Evolutionary conservation across 2,329 filamentous ascomycete species (phyloP).

Genomic region (Cryphonectria naterciae): DNA sequence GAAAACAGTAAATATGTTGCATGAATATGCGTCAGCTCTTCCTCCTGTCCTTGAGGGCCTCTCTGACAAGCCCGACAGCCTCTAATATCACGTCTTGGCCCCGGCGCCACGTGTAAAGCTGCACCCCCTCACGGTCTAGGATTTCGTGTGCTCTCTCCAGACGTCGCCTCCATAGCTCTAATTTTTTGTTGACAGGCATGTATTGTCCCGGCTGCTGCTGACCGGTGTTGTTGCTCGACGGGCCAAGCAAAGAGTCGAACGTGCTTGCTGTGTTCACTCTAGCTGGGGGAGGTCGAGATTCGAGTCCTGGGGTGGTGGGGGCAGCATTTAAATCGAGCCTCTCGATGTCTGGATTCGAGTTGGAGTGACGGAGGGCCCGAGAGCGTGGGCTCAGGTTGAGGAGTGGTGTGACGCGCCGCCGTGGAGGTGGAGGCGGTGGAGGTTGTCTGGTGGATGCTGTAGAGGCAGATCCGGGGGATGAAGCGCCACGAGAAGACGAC

Average conservation of each 20-base stretch:
- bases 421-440: slow-evolving; percentile 53
- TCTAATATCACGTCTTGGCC: slow-evolving; percentile 72
- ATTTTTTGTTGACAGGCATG: slow-evolving; percentile 62
- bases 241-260: slow-evolving; percentile 27
- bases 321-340: slow-evolving; percentile 41
- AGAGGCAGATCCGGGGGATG: slow-evolving; percentile 16
- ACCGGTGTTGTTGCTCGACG: slow-evolving; percentile 31
- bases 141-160: slow-evolving; percentile 66
- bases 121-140: slow-evolving; percentile 67
- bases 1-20: not conserved
- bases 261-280: slow-evolving; percentile 25
- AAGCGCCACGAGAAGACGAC: slow-evolving; percentile 16
- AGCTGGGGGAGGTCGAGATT: slow-evolving; percentile 17
- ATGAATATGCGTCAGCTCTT: slow-evolving; percentile 1
- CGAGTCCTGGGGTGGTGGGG: slow-evolving; percentile 33
- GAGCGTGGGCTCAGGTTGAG: slow-evolving; percentile 40
- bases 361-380: slow-evolving; percentile 39
- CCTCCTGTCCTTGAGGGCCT: slow-evolving; percentile 50
- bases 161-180: slow-evolving; percentile 72
- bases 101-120: slow-evolving; percentile 72
- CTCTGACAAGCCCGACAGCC: slow-evolving; percentile 66
- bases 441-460: slow-evolving; percentile 28
- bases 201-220: slow-evolving; percentile 29
- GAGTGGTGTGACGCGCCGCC: slow-evolving; percentile 49
- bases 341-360: slow-evolving; percentile 40